These are phyloP conservation scores for Kwoniella europaea DNA, from an alignment of 768 basidiomycete species.

Conservation along the genomic window DNA sequence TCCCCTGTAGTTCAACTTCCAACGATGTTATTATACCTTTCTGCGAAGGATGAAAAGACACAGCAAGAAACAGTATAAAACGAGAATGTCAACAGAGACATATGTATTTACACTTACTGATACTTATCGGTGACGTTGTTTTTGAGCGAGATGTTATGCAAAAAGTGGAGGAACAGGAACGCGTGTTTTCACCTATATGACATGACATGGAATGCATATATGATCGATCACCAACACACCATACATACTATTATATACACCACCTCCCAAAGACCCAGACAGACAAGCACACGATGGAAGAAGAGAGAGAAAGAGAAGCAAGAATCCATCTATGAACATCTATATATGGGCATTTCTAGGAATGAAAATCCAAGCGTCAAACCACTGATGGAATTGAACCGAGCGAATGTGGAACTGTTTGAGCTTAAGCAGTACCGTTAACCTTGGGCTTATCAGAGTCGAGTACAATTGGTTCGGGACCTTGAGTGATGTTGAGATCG, in stretches of 20 bases:
- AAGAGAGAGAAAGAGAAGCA: neutral
- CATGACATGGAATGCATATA: neutral
- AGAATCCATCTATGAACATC: neutral
- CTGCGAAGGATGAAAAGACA: too few species aligned
- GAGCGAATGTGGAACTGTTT: neutral
- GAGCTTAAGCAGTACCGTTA: slow-evolving; percentile 1
- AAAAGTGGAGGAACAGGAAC: neutral
- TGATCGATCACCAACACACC: neutral
- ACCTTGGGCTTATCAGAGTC: slow-evolving; percentile 1
- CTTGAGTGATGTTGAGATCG: slow-evolving; percentile 29
- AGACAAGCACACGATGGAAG: neutral
- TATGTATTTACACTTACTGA: too few species aligned
- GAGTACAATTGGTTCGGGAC: slow-evolving; percentile 19
- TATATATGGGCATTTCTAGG: neutral
- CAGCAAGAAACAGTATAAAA: too few species aligned
- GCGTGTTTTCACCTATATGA: neutral
- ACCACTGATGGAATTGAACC: neutral
- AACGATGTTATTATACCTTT: too few species aligned
- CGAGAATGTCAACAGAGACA: too few species aligned
- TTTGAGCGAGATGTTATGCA: too few species aligned
- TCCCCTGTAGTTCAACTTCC: neutral
- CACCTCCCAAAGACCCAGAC: neutral
- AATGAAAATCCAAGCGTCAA: neutral
- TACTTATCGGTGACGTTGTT: neutral
- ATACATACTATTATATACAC: neutral